phyloP scores from a whole-genome alignment of 768 basidiomycete genomes.

The Mrakia blollopis region DNA sequence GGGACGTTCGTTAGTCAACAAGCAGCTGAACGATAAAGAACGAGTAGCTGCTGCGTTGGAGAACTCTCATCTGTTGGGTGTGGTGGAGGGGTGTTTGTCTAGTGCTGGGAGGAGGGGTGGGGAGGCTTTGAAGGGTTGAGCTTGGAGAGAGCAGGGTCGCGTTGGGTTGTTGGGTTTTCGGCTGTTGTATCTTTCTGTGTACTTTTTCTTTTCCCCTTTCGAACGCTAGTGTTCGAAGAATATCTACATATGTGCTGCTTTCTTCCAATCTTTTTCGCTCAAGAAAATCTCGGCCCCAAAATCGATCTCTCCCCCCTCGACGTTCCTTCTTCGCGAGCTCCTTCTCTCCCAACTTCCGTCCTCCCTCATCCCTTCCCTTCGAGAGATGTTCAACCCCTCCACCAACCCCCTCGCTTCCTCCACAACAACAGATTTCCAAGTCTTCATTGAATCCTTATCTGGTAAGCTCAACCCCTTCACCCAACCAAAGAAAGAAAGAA shows the following conservation, averaged over 20 bases:
- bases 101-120: slow-evolving; percentile 41
- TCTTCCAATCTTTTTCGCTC: not conserved
- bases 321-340: not conserved
- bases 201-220: no score
- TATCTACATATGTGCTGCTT: not conserved
- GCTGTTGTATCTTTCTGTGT: not conserved
- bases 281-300: not conserved
- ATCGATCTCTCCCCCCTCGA: not conserved
- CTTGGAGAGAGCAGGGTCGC: not conserved
- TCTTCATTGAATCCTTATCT: slow-evolving; percentile 2
- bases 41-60: slow-evolving; percentile 94
- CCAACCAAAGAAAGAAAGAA: not conserved
- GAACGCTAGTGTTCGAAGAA: not conserved
- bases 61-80: slow-evolving; percentile 76
- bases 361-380: not conserved
- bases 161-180: not conserved
- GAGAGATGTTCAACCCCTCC: not conserved
- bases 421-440: slow-evolving; percentile 1
- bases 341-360: not conserved
- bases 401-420: not conserved
- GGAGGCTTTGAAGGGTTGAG: slow-evolving; percentile 10
- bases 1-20: slow-evolving; percentile 75
- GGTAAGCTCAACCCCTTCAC: not conserved
- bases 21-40: slow-evolving; percentile 98
- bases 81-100: slow-evolving; percentile 72